phyloP scores from a whole-genome alignment of 2,329 filamentous ascomycete genomes.

The Sporothrix phasma region DNA sequence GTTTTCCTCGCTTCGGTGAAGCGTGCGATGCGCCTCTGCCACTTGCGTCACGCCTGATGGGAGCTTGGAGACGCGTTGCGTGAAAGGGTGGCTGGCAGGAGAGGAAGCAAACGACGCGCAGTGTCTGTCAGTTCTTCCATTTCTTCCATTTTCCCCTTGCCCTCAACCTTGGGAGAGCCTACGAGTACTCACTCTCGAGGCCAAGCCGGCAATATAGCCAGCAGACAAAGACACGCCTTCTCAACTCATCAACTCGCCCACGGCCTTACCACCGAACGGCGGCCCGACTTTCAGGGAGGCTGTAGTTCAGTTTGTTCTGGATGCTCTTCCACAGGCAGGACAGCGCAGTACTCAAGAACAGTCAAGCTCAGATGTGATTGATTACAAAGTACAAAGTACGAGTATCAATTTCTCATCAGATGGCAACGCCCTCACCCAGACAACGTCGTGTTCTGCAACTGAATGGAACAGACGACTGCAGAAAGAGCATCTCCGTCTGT shows the following conservation, averaged over 20 bases:
- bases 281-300: background rate
- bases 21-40: background rate
- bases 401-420: too few relatives aligned
- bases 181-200: background rate
- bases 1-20: background rate
- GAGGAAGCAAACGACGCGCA: background rate
- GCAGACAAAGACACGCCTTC: background rate
- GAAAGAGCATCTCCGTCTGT: too few relatives aligned
- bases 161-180: too few relatives aligned
- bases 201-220: background rate
- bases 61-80: background rate
- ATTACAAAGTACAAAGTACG: too few relatives aligned
- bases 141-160: too few relatives aligned
- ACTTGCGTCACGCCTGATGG: conserved; percentile 6
- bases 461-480: too few relatives aligned
- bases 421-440: too few relatives aligned
- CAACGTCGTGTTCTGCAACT: too few relatives aligned
- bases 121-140: too few relatives aligned
- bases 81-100: background rate
- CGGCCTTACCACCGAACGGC: background rate
- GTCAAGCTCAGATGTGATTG: too few relatives aligned
- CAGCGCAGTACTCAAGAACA: too few relatives aligned
- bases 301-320: background rate
- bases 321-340: background rate
- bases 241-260: background rate